Evolutionary conservation across 108 stramenopile genomes (phyloP).

Genomic region (Schizochytrium sp.): DNA sequence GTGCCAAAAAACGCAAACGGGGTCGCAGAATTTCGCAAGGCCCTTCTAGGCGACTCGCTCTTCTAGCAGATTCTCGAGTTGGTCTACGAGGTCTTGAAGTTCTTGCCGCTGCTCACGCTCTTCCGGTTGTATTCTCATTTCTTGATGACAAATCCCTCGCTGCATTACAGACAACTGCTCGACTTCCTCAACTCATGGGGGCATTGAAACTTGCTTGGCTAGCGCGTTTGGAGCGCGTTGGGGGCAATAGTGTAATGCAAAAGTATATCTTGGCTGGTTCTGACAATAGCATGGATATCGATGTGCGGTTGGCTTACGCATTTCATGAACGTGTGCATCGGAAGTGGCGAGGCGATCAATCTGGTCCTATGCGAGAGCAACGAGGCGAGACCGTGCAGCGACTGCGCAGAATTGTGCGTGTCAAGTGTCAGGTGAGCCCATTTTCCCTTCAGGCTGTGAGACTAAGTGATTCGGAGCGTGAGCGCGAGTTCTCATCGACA

Average conservation of each 20-base stretch:
- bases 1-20: neutral
- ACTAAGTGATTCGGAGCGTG: slow-evolving; percentile 23
- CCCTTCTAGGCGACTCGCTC: slow-evolving; percentile 15
- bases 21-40: neutral
- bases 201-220: neutral
- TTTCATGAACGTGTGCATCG: slow-evolving; percentile 6
- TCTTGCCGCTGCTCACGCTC: neutral
- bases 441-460: neutral
- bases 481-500: slow-evolving; percentile 15
- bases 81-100: neutral
- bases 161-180: neutral
- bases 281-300: neutral
- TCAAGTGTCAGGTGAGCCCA: neutral
- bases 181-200: neutral
- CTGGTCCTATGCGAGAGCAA: too few species aligned
- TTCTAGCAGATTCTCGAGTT: neutral
- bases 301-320: neutral
- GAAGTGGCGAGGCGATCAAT: neutral
- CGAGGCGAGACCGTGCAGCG: too few species aligned
- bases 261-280: neutral
- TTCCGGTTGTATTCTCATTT: neutral
- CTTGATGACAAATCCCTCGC: neutral
- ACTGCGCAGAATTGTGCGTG: neutral
- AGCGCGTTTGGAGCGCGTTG: neutral
- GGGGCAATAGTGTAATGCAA: neutral